Conservation (phyloP, 495 filamentous ascomycete species). For the Lasiosphaeria hispida region DNA sequence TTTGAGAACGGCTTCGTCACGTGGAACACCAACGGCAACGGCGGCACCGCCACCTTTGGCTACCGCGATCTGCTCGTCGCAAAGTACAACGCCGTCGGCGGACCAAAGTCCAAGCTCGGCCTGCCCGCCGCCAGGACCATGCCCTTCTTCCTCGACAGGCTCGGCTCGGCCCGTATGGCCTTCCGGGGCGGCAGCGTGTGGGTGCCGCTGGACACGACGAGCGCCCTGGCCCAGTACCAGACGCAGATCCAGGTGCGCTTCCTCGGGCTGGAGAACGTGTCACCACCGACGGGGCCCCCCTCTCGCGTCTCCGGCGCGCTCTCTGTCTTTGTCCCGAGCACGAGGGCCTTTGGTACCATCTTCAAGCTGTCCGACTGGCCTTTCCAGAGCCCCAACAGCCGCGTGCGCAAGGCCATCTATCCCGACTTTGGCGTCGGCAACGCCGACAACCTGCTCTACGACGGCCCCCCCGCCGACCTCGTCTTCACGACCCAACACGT, state of each 20-base stretch:
- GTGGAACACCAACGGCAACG: slow-evolving; percentile 1
- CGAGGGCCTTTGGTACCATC: not conserved
- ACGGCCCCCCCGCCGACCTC: not conserved
- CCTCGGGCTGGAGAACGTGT: not conserved
- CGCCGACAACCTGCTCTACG: slow-evolving; percentile 3
- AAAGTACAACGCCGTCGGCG: slow-evolving; percentile 5
- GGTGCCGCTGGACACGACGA: slow-evolving; percentile 1
- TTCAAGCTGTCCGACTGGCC: not conserved
- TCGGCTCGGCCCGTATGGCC: not conserved
- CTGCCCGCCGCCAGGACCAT: not conserved
- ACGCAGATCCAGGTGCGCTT: slow-evolving; percentile 1
- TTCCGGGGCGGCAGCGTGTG: slow-evolving; percentile 3
- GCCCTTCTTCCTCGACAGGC: not conserved
- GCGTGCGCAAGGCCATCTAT: not conserved
- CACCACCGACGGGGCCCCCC: not conserved
- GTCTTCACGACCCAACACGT: not conserved
- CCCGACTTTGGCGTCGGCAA: slow-evolving; percentile 4
- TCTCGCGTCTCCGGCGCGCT: not conserved
- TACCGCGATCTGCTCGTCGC: slow-evolving; percentile 3
- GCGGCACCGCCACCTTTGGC: not conserved
- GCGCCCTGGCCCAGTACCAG: not conserved
- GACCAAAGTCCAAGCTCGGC: not conserved
- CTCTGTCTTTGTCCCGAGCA: slow-evolving; percentile 3
- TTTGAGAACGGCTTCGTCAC: slow-evolving; percentile 3
- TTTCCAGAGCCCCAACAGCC: not conserved